Evolutionary conservation across 345 rosid genomes (phyloP).

Genomic region (Hypericum perforatum): DNA sequence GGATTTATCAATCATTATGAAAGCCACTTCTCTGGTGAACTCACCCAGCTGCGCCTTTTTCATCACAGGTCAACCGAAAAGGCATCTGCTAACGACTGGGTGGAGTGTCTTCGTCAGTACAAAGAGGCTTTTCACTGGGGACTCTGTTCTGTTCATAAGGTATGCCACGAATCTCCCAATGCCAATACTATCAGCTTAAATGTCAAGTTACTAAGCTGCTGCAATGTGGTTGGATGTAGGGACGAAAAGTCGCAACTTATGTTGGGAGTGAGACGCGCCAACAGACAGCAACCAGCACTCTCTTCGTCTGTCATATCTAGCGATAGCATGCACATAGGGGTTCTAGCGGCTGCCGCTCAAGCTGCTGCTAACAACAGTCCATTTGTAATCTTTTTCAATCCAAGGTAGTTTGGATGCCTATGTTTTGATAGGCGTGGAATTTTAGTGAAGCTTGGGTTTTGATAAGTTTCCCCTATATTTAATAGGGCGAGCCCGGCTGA

Average conservation of each 20-base stretch:
- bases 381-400: constrained; percentile 84
- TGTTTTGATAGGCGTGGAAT: neutral
- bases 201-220: constrained; percentile 2
- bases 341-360: constrained; percentile 99
- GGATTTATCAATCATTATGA: too few relatives aligned
- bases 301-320: constrained; percentile 94
- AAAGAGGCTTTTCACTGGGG: neutral
- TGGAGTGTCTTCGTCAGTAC: neutral
- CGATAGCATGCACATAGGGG: constrained; percentile 98
- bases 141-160: neutral
- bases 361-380: constrained; percentile 93
- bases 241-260: constrained; percentile 89
- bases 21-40: neutral
- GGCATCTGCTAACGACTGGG: neutral
- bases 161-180: neutral
- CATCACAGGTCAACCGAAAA: neutral
- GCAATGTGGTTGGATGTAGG: constrained; percentile 31
- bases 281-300: constrained; percentile 42
- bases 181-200: neutral
- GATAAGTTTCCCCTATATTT: constrained; percentile 18
- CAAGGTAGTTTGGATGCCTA: constrained; percentile 43
- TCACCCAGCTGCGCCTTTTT: neutral
- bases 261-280: constrained; percentile 80
- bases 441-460: constrained; percentile 11
- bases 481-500: constrained; percentile 90